These are phyloP conservation scores for Phytophthora uliginosa DNA, from an alignment of 352 stramenopile genomes.

Conservation along the genomic window DNA sequence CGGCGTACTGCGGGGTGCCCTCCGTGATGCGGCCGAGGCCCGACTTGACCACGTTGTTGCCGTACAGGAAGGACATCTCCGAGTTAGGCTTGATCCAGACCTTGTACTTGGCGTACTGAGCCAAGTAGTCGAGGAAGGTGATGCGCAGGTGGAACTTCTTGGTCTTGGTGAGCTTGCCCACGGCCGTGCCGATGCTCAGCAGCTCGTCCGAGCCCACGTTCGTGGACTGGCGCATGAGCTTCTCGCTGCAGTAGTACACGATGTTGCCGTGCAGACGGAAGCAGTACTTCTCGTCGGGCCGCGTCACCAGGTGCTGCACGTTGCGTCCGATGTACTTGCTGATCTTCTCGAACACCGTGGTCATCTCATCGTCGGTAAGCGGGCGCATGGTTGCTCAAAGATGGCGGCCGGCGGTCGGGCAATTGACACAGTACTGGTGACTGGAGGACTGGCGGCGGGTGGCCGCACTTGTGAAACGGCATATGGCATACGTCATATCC, in stretches of 20 bases:
- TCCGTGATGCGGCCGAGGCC: constrained; percentile 99
- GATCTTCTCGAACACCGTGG: constrained; percentile 98
- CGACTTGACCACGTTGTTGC: constrained; percentile 99
- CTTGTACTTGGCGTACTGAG: constrained; percentile 99
- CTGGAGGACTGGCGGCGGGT: constrained; percentile 27
- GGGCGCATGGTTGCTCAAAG: constrained; percentile 90
- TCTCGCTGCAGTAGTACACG: constrained; percentile 98
- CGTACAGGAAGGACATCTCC: constrained; percentile 99
- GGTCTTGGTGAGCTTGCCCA: constrained; percentile 99
- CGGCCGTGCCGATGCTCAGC: constrained; percentile 97
- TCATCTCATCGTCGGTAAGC: constrained; percentile 98
- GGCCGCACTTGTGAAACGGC: constrained; percentile 25
- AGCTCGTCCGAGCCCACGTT: constrained; percentile 97
- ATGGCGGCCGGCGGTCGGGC: background rate
- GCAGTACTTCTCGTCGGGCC: constrained; percentile 97
- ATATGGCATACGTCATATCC: constrained; percentile 12
- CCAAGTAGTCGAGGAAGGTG: constrained; percentile 98
- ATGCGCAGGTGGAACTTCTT: constrained; percentile 99
- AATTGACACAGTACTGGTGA: constrained; percentile 16
- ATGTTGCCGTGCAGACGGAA: constrained; percentile 98
- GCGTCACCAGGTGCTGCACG: constrained; percentile 97
- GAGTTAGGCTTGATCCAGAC: constrained; percentile 99
- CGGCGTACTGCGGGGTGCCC: constrained; percentile 98
- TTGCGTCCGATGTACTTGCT: constrained; percentile 99
- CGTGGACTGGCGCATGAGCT: constrained; percentile 96